phyloP scores from a whole-genome alignment of 352 stramenopile genomes.

The Pythium coloratum region DNA sequence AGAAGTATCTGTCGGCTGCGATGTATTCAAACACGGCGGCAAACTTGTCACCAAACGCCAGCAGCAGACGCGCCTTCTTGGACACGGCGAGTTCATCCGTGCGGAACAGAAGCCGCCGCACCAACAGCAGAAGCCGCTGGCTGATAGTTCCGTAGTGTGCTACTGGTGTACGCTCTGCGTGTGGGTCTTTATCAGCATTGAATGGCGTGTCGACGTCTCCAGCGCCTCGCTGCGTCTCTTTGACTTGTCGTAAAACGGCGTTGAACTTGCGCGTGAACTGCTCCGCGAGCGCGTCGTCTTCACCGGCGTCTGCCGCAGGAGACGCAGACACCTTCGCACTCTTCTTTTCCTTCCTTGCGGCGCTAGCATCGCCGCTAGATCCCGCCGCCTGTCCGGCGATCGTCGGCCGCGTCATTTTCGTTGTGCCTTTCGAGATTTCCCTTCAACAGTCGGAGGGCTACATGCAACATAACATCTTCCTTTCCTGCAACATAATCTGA shows the following conservation, averaged over 20 bases:
- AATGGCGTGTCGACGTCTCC: conserved; percentile 1
- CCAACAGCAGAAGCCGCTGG: conserved; percentile 41
- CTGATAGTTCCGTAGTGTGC: conserved; percentile 44
- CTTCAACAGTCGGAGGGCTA: not conserved
- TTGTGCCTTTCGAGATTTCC: not conserved
- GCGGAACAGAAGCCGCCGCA: conserved; percentile 33
- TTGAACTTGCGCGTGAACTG: conserved; percentile 59
- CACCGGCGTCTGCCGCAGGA: conserved; percentile 4
- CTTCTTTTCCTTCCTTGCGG: not conserved
- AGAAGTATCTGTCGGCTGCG: conserved; percentile 54
- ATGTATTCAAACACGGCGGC: conserved; percentile 43
- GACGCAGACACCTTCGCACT: not conserved
- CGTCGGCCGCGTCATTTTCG: conserved; percentile 15
- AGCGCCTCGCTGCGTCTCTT: conserved; percentile 34
- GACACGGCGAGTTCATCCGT: conserved; percentile 33
- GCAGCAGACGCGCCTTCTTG: conserved; percentile 46
- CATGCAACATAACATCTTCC: not conserved
- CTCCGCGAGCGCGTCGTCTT: conserved; percentile 37
- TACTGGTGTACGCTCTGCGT: conserved; percentile 25
- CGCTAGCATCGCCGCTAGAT: not conserved
- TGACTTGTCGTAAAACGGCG: conserved; percentile 35
- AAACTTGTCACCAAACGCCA: conserved; percentile 54
- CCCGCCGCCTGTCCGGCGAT: conserved; percentile 6
- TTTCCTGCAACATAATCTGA: not conserved
- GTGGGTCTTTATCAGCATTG: conserved; percentile 16